Evolutionary conservation across 2,329 filamentous ascomycete genomes (phyloP).

Genomic region (Diplodia seriata): DNA sequence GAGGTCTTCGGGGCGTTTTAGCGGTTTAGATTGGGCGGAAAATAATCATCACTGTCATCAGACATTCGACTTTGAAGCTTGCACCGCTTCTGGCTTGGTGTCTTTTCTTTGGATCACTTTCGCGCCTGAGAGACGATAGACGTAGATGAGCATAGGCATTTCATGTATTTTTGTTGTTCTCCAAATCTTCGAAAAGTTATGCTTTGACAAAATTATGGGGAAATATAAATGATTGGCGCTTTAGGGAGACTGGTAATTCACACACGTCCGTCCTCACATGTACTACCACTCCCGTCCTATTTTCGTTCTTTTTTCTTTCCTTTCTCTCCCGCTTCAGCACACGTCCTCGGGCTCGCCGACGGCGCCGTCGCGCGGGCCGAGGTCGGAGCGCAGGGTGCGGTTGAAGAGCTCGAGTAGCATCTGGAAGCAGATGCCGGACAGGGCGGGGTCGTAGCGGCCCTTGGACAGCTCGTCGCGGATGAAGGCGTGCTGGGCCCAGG

Average conservation of each 20-base stretch:
- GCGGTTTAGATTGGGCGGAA: slow-evolving; percentile 26
- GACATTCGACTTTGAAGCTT: slow-evolving; percentile 8
- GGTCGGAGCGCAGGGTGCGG: slow-evolving; percentile 76
- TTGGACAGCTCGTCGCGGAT: slow-evolving; percentile 92
- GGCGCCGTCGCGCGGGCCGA: slow-evolving; percentile 71
- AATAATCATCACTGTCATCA: slow-evolving; percentile 28
- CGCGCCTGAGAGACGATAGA: slow-evolving; percentile 9
- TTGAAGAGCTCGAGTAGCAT: slow-evolving; percentile 87
- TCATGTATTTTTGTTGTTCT: not conserved
- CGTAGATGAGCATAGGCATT: slow-evolving; percentile 10
- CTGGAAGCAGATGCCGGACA: slow-evolving; percentile 89
- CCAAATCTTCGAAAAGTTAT: slow-evolving; percentile 2
- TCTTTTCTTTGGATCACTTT: slow-evolving; percentile 1
- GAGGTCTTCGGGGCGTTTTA: slow-evolving; percentile 20
- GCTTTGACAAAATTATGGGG: not conserved
- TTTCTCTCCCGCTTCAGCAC: slow-evolving; percentile 57
- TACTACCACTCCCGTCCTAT: too few species aligned
- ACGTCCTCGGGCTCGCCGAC: slow-evolving; percentile 73
- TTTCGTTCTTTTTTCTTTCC: too few species aligned
- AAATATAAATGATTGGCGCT: not conserved
- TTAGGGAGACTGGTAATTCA: not conserved
- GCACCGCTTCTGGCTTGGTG: slow-evolving; percentile 11
- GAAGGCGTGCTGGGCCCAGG: slow-evolving; percentile 95
- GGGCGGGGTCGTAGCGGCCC: slow-evolving; percentile 88
- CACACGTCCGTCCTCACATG: too few species aligned